Base-by-base conservation (phyloP, 768 basidiomycete species). In the Lanmaoa pseudosensibilis region DNA sequence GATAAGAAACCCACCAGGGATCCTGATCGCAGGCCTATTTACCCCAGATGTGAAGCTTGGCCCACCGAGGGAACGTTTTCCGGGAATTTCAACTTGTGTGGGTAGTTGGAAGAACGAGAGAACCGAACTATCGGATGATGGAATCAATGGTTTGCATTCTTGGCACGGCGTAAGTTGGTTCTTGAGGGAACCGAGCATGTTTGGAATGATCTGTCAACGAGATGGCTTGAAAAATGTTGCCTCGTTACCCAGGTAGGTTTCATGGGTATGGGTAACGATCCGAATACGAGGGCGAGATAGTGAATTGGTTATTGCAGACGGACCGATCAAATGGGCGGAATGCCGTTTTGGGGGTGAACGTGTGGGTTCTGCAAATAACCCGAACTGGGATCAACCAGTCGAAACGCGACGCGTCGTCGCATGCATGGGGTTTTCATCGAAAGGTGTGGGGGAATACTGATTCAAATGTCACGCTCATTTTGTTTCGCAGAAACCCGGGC, bases 11-110 rank as follows among this genome's bases (percentile, higher is more conserved):
- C 30, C 43, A 25, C 9, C 6, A 13, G 38, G 56, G 16, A 48
- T 21, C 34, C 30, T 36, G 49, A 57, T 54, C 46, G 12, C 50
- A 48, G 30, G 30, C 11, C 32, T 33, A 23, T 38, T 65, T 67
- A 59, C 67, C 57, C 57, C 45, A 49, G 60, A 56, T 53, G 49
- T 59, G 18, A 45, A 55, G 40, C 44, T 65, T 55, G 9, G 56
- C 33, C 43, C 44, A 4, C 30, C 34, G 34, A 50, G 63, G 54
- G 54, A 52, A 50, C 23, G 30, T 47, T 47, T 33, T 30, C 18
- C n/a, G 2, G 50, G 19, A 51, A 55, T 55, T 54, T 55, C 54
- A 46, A 39, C 25, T 49, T 27, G 45, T 56, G 60, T 61, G 50
- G 41, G 43, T 44, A 50, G 53, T 49, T 27, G 6, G 27, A 39